Percentiles rank a stretch among this genome's conserved stretches.
Evolutionary conservation across 2,329 filamentous ascomycete species (phyloP).

Genomic region (Geosmithia putterillii): DNA sequence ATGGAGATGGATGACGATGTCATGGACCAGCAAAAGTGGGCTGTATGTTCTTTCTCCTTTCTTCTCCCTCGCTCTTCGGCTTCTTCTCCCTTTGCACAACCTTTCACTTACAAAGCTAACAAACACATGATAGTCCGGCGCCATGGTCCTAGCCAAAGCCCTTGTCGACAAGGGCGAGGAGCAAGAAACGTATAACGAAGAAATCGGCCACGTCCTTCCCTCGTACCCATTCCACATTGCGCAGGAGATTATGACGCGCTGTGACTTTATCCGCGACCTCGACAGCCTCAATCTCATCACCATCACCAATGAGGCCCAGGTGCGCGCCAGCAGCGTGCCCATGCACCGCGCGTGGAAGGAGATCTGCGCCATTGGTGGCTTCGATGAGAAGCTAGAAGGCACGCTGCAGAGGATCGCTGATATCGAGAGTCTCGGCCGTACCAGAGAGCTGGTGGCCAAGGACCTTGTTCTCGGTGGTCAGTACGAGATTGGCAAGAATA

Average conservation of each 20-base stretch:
- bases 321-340: constrained; percentile 85
- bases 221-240: constrained; percentile 71
- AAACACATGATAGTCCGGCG: constrained; percentile 66
- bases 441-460: constrained; percentile 91
- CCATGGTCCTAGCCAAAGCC: constrained; percentile 85
- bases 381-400: constrained; percentile 68
- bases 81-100: neutral
- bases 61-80: too few species aligned
- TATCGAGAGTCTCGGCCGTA: constrained; percentile 87
- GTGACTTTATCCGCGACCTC: constrained; percentile 86
- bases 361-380: constrained; percentile 66
- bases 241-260: constrained; percentile 86
- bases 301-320: constrained; percentile 76
- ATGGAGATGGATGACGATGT: constrained; percentile 86
- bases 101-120: neutral
- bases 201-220: constrained; percentile 63
- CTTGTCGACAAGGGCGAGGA: constrained; percentile 79
- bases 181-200: constrained; percentile 51
- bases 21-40: constrained; percentile 96
- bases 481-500: constrained; percentile 48
- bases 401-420: constrained; percentile 79
- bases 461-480: constrained; percentile 77
- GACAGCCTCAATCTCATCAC: constrained; percentile 93
- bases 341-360: constrained; percentile 90
- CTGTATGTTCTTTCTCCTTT: constrained; percentile 59